These are phyloP conservation scores for Elaeagnus macrophylla DNA, from an alignment of 306 rosid genomes.

Conservation along the genomic window DNA sequence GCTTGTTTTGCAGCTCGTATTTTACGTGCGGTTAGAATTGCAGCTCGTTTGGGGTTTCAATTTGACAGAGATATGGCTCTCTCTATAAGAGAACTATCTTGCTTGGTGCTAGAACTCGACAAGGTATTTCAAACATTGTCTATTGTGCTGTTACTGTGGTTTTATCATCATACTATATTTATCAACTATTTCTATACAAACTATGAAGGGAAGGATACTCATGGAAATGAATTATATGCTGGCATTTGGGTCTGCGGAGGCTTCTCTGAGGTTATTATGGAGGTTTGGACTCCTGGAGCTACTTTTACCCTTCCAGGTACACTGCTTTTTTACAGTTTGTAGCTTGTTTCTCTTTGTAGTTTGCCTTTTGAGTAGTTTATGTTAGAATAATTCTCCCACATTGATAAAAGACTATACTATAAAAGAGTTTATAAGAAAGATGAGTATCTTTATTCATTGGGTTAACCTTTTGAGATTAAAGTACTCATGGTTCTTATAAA, in stretches of 20 bases:
- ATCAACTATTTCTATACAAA: slow-evolving; percentile 6
- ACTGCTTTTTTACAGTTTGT: neutral
- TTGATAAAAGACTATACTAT: no score
- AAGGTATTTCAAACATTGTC: slow-evolving; percentile 14
- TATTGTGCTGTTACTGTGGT: neutral
- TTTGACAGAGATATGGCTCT: slow-evolving; percentile 28
- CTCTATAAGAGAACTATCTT: slow-evolving; percentile 24
- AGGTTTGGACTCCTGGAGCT: slow-evolving; percentile 31
- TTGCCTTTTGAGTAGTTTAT: slow-evolving; percentile 1
- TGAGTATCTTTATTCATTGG: no score
- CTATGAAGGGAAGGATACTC: slow-evolving; percentile 25
- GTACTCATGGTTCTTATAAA: no score
- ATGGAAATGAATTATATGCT: slow-evolving; percentile 37
- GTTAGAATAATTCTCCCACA: no score
- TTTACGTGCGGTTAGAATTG: slow-evolving; percentile 32
- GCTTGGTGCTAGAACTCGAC: slow-evolving; percentile 25
- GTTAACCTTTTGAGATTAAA: no score
- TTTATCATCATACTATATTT: slow-evolving; percentile 1
- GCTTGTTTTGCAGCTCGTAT: slow-evolving; percentile 24
- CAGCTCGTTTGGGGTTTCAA: slow-evolving; percentile 27
- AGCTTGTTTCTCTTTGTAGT: neutral
- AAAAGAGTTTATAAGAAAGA: no score
- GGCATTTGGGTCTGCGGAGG: slow-evolving; percentile 37
- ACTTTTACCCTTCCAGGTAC: slow-evolving; percentile 32
- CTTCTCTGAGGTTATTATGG: slow-evolving; percentile 33